Base-by-base conservation (phyloP, 129 eudicot genomes). In the Sambucus nigra region DNA sequence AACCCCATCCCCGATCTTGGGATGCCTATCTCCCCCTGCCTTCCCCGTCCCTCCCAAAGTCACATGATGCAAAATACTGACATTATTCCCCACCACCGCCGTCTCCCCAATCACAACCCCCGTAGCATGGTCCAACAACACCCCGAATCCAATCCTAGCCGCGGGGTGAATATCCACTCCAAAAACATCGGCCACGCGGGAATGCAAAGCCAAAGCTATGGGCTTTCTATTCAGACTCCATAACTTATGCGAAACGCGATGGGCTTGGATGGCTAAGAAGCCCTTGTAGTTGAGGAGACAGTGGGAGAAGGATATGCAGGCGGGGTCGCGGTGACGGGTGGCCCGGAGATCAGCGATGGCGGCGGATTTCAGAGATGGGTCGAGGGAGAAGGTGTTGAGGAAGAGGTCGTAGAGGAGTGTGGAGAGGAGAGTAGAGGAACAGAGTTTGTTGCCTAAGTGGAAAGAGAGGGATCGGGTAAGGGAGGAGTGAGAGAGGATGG, bases 41-140 rank as follows among this genome's bases (percentile, higher is more conserved):
- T 78, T 86, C 25, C 95, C 93, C 8, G 93, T 86, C 10, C 93
- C 95, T 3, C 95, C 95, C 25, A 86, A 48, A 7, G 95, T 86
- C 77, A 86, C 93, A 47, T 82, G 86, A 63, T 86, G 95, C 80
- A 86, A 26, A 8, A 86, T 81, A 44, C 87, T 81, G 7, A 79
- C 86, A 17, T 86, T 86, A 28, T 82, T 73, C 17, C 95, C 95
- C 3, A 86, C 69, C 32, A 86, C 84, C 23, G 93, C 88, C 10
- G 95, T 86, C 63, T 86, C 95, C 3, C 95, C 93, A 1, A 86
- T 70, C 32, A 86, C 93, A 11, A 86, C 87, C 15, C 93, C 93
- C 12, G 95, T 82, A 0, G 95, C 93, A 51, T 86, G 95, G 61
- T 86, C 95, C 28, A 86, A 46, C 40, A 86, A 29, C 5, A 85